Base-by-base conservation (phyloP, 345 rosid species). In the Dimocarpus longan region DNA sequence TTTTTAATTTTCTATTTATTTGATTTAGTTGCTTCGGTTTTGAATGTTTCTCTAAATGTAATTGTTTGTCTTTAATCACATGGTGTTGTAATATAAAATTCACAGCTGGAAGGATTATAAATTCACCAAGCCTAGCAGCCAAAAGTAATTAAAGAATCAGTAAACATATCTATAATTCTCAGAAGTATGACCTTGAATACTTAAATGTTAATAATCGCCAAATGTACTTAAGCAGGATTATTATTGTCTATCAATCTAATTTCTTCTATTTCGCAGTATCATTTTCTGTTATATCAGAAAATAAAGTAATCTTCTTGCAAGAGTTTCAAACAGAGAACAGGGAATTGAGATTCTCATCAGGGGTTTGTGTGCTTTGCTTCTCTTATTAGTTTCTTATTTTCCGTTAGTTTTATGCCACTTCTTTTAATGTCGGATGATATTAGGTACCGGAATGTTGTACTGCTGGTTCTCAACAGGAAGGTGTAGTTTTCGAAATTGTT, bases 401-500 rank as follows among this genome's bases (percentile, higher is more conserved):
- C 26, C 10, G 50, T 71, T 32, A 48, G 26, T 70, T 43, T 21
- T n/a, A 11, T 18, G 26, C n/a, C 64, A 73, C 22, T n/a, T 54
- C 26, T 8, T 8, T 44, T 18, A 67, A 56, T 59, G 5, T 0
- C 43, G 16, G 28, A 65, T 80, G 22, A 50, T 65, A 42, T 76
- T 79, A 92, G 93, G 81, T 89, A 18, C 93, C 90, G 0, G 71
- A 71, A 65, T 52, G 12, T 50, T 86, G 85, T 72, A 24, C 65
- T 63, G 85, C 89, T 73, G 91, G 93, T 70, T 87, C 91, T 42
- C 78, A 40, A 24, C 87, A 88, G 44, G 82, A 81, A 81, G 77
- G 86, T 80, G 39, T 89, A 12, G 71, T 72, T 12, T 91, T 92
- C 39, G 72, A 78, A 80, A 85, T 92, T 46, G 88, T 83, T 12